phyloP scores from a whole-genome alignment of 2,329 filamentous ascomycete genomes.

The Penicillium concentricum region DNA sequence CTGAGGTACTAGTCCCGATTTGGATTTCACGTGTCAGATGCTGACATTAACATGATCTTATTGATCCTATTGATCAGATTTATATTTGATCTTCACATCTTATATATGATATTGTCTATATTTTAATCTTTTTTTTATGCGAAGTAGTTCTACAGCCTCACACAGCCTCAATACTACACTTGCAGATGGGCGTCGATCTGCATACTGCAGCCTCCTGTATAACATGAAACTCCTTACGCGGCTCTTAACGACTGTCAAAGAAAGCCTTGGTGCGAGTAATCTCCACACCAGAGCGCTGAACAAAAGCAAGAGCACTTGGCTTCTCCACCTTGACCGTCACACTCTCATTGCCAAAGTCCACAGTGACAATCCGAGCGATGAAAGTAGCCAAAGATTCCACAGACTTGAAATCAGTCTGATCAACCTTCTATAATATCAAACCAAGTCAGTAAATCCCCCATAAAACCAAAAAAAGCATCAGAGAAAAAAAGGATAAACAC shows the following conservation, averaged over 20 bases:
- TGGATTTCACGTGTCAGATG: slow-evolving; percentile 20
- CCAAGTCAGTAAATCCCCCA: slow-evolving; percentile 12
- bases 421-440: slow-evolving; percentile 39
- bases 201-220: neutral
- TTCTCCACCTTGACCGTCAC: slow-evolving; percentile 52
- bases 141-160: neutral
- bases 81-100: neutral
- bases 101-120: neutral
- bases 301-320: slow-evolving; percentile 51
- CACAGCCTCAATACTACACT: neutral
- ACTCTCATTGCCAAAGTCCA: slow-evolving; percentile 46
- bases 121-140: neutral
- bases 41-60: slow-evolving; percentile 6
- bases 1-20: slow-evolving; percentile 16
- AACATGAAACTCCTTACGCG: neutral
- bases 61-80: slow-evolving; percentile 1
- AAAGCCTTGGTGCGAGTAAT: slow-evolving; percentile 48
- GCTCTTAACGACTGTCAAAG: slow-evolving; percentile 32
- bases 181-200: neutral
- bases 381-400: slow-evolving; percentile 53
- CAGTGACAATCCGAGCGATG: slow-evolving; percentile 47
- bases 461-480: neutral
- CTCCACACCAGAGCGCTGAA: slow-evolving; percentile 50
- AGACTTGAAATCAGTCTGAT: slow-evolving; percentile 50
- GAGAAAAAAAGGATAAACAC: neutral